Percentiles rank a stretch among this genome's conserved stretches.
Evolutionary conservation across 2,329 filamentous ascomycete species (phyloP).

Genomic region (Albifimbria verrucaria): DNA sequence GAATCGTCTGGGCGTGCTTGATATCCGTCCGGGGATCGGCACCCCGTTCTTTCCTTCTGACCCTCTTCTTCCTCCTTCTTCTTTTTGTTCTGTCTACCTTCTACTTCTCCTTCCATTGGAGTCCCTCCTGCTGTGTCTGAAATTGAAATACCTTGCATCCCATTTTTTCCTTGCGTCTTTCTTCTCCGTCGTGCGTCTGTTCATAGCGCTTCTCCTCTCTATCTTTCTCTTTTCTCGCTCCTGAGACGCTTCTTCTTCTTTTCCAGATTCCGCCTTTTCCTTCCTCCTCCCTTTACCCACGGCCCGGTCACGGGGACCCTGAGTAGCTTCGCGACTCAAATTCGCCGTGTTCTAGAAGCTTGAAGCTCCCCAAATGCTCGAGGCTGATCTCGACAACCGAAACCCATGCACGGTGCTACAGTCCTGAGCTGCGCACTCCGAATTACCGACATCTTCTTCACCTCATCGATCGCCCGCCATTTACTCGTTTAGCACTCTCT

Average conservation of each 20-base stretch:
- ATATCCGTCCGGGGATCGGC: not conserved
- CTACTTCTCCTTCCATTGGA: not conserved
- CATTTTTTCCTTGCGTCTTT: not conserved
- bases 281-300: not conserved
- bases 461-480: not conserved
- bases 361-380: not conserved
- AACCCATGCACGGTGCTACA: not conserved
- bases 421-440: not conserved
- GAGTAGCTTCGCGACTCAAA: not conserved
- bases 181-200: not conserved
- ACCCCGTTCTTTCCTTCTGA: not conserved
- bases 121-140: not conserved
- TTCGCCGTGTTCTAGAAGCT: conserved; percentile 1
- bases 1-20: not conserved
- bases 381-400: not conserved
- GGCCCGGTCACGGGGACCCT: conserved; percentile 2
- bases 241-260: not conserved
- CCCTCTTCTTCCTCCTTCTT: not conserved
- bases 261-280: not conserved
- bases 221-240: not conserved
- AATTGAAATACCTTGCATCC: not conserved
- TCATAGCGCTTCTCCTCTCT: not conserved
- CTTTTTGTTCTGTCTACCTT: not conserved
- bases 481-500: no score
- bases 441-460: not conserved